Evolutionary conservation across 2,329 filamentous ascomycete genomes (phyloP).

Genomic region (Byssochlamys sp.): DNA sequence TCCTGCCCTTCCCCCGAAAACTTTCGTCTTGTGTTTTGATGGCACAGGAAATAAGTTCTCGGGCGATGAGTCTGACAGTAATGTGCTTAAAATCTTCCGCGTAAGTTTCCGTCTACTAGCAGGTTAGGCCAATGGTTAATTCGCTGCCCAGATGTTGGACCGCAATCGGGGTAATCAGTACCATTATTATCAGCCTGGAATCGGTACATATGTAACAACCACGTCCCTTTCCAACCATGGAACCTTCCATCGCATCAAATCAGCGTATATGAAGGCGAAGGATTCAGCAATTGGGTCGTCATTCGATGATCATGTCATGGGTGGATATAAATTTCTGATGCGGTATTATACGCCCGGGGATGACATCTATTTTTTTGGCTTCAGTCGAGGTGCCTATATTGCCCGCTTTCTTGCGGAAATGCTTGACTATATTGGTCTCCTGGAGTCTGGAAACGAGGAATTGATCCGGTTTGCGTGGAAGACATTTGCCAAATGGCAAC

Average conservation of each 20-base stretch:
- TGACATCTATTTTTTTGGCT: constrained; percentile 63
- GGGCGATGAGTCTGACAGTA: constrained; percentile 37
- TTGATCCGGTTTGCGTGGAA: constrained; percentile 77
- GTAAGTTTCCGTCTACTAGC: constrained; percentile 16
- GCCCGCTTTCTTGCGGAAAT: constrained; percentile 71
- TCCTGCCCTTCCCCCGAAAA: constrained; percentile 20
- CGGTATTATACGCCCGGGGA: constrained; percentile 54
- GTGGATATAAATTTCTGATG: constrained; percentile 72
- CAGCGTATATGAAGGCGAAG: constrained; percentile 29
- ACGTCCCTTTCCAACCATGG: constrained; percentile 25
- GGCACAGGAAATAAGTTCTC: constrained; percentile 37
- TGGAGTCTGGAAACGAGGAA: constrained; percentile 75
- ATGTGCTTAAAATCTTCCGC: constrained; percentile 39
- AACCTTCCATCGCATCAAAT: constrained; percentile 45
- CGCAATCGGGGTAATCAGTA: constrained; percentile 30
- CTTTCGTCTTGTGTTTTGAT: constrained; percentile 36
- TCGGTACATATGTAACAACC: constrained; percentile 36
- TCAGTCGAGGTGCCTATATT: constrained; percentile 63
- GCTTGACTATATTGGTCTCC: constrained; percentile 70
- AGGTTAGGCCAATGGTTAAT: not conserved
- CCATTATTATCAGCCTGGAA: constrained; percentile 37
- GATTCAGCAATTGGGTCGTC: constrained; percentile 72
- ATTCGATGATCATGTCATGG: constrained; percentile 74
- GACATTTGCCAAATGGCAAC: constrained; percentile 35
- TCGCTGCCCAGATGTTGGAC: constrained; percentile 27